These are phyloP conservation scores for Massospora cicadina DNA, from an alignment of 371 early-diverging fungal species.

Conservation along the genomic window DNA sequence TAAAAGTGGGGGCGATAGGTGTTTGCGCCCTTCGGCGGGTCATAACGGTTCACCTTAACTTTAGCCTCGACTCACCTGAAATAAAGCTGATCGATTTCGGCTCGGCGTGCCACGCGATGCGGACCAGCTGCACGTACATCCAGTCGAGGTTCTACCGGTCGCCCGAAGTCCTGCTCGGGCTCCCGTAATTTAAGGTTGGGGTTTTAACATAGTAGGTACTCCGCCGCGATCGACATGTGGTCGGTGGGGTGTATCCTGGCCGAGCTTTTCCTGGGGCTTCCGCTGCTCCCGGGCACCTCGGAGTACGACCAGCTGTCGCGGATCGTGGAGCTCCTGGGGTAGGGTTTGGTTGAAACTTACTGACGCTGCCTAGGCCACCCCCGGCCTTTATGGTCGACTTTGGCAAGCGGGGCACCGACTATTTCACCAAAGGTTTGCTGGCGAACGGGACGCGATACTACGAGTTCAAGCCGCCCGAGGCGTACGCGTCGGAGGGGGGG, in stretches of 20 bases:
- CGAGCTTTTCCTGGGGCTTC: constrained; percentile 81
- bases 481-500: constrained; percentile 55
- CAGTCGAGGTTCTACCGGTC: constrained; percentile 95
- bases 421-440: constrained; percentile 25
- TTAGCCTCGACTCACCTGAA: constrained; percentile 40
- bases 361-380: constrained; percentile 29
- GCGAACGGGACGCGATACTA: constrained; percentile 29
- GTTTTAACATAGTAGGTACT: constrained; percentile 20
- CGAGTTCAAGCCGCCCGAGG: constrained; percentile 59
- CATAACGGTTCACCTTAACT: constrained; percentile 47
- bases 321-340: constrained; percentile 75
- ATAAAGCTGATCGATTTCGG: constrained; percentile 99
- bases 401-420: constrained; percentile 55
- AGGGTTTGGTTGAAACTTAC: constrained; percentile 10
- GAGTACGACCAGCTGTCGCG: constrained; percentile 77
- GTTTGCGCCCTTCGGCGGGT: not conserved
- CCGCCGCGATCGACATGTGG: constrained; percentile 94
- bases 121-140: constrained; percentile 83
- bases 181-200: not conserved
- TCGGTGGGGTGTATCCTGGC: constrained; percentile 97
- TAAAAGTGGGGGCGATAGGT: no score
- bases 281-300: constrained; percentile 80
- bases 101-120: constrained; percentile 13
- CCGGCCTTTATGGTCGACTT: constrained; percentile 70
- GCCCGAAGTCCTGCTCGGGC: constrained; percentile 88